Evolutionary conservation across 345 rosid species (phyloP).

Genomic region (Passiflora organensis): DNA sequence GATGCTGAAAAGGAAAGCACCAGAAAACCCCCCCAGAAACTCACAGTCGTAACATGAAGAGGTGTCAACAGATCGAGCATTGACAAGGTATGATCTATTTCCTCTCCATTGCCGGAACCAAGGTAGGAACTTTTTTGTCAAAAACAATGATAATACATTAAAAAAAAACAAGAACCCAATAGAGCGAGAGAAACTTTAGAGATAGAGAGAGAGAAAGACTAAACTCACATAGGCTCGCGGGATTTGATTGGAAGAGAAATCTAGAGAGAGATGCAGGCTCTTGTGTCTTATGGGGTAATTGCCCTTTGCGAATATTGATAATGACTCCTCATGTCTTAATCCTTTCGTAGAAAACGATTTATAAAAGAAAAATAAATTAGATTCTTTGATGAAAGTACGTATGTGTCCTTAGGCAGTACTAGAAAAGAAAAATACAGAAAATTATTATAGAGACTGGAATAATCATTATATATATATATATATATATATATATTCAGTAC

Average conservation of each 20-base stretch:
- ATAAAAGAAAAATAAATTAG: neutral
- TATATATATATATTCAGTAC: too few relatives aligned
- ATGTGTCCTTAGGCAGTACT: too few relatives aligned
- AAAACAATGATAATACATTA: neutral
- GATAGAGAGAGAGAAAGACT: neutral
- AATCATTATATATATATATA: too few relatives aligned
- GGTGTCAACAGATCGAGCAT: conserved; percentile 33
- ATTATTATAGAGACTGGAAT: neutral
- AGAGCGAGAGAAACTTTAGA: neutral
- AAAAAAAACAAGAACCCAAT: neutral
- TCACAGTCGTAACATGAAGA: conserved; percentile 25
- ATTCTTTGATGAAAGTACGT: too few relatives aligned
- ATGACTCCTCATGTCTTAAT: conserved; percentile 9
- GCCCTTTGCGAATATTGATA: neutral
- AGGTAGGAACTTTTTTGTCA: neutral
- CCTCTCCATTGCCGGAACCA: conserved; percentile 12
- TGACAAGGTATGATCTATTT: conserved; percentile 16
- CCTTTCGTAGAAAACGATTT: neutral
- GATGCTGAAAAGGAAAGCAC: neutral
- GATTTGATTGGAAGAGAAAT: conserved; percentile 25
- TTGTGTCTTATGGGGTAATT: neutral
- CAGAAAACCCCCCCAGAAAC: conserved; percentile 10
- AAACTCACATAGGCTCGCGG: neutral
- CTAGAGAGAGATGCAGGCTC: conserved; percentile 18
- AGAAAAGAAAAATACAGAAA: neutral